These are phyloP conservation scores for Xylariales sp. DNA, from an alignment of 2,329 filamentous ascomycete genomes.

Conservation along the genomic window DNA sequence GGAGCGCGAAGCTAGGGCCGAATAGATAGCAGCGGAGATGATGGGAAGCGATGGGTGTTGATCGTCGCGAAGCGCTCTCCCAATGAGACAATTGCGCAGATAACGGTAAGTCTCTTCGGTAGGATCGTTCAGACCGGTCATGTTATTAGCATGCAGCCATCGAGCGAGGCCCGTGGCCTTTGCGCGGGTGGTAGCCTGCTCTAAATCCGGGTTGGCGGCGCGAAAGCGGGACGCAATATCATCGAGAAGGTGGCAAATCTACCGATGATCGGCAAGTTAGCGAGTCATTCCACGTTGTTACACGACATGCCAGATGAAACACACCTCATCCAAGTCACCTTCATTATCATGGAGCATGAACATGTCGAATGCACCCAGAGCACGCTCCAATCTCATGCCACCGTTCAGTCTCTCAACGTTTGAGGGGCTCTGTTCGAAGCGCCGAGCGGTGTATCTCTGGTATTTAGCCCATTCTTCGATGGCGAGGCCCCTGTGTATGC, in stretches of 20 bases:
- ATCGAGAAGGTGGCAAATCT: slow-evolving; percentile 76
- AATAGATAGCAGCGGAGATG: slow-evolving; percentile 88
- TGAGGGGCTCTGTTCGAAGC: slow-evolving; percentile 38
- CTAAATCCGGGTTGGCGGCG: slow-evolving; percentile 62
- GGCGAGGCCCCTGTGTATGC: slow-evolving; percentile 83
- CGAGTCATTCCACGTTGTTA: not conserved
- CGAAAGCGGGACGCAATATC: slow-evolving; percentile 68
- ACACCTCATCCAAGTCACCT: slow-evolving; percentile 79
- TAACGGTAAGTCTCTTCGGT: slow-evolving; percentile 75
- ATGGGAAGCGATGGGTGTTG: slow-evolving; percentile 85
- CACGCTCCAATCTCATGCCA: slow-evolving; percentile 73
- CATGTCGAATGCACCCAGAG: slow-evolving; percentile 86
- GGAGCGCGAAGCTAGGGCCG: slow-evolving; percentile 78
- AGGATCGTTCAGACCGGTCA: slow-evolving; percentile 76
- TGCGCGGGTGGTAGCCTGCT: slow-evolving; percentile 68
- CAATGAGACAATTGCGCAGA: slow-evolving; percentile 88
- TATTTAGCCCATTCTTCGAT: slow-evolving; percentile 80
- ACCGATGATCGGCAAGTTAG: slow-evolving; percentile 3
- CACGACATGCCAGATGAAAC: not conserved
- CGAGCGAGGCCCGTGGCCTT: slow-evolving; percentile 75
- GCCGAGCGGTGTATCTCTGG: slow-evolving; percentile 50
- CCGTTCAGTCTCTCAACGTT: slow-evolving; percentile 56
- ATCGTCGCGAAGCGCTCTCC: slow-evolving; percentile 77
- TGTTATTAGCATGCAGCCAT: slow-evolving; percentile 75
- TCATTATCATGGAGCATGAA: slow-evolving; percentile 81